Evolutionary conservation across 2,329 filamentous ascomycete species (phyloP).

Genomic region (Pseudopithomyces chartarum): DNA sequence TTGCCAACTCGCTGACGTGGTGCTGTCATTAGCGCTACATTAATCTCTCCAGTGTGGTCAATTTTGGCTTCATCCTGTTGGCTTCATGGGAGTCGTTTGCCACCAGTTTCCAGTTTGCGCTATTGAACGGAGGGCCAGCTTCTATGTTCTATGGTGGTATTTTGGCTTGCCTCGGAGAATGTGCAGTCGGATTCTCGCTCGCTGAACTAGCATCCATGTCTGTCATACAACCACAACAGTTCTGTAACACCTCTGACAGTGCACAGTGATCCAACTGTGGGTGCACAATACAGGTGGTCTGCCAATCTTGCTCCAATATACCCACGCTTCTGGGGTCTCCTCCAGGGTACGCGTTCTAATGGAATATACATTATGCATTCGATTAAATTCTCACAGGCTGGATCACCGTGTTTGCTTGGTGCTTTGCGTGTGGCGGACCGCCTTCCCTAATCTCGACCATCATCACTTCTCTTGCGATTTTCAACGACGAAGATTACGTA

Average conservation of each 20-base stretch:
- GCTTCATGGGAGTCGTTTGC: constrained; percentile 33
- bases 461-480: constrained; percentile 32
- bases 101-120: constrained; percentile 32
- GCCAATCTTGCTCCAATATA: constrained; percentile 31
- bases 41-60: constrained; percentile 27
- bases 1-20: neutral
- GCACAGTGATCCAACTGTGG: constrained; percentile 36
- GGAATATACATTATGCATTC: constrained; percentile 9
- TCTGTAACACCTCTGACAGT: neutral
- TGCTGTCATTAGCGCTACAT: constrained; percentile 27
- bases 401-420: constrained; percentile 48
- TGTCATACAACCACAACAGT: neutral
- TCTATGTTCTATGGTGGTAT: constrained; percentile 37
- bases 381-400: constrained; percentile 45
- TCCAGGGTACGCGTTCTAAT: constrained; percentile 27
- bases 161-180: constrained; percentile 28
- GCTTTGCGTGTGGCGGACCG: constrained; percentile 32
- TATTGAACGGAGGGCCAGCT: constrained; percentile 35
- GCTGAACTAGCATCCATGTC: constrained; percentile 41
- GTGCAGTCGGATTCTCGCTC: constrained; percentile 39
- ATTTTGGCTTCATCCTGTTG: constrained; percentile 31
- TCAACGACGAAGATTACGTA: constrained; percentile 47
- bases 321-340: constrained; percentile 32
- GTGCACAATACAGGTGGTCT: constrained; percentile 41
- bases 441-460: constrained; percentile 32